Evolutionary conservation across 179 eudicot genomes (phyloP).

Genomic region (Spergularia azorica): DNA sequence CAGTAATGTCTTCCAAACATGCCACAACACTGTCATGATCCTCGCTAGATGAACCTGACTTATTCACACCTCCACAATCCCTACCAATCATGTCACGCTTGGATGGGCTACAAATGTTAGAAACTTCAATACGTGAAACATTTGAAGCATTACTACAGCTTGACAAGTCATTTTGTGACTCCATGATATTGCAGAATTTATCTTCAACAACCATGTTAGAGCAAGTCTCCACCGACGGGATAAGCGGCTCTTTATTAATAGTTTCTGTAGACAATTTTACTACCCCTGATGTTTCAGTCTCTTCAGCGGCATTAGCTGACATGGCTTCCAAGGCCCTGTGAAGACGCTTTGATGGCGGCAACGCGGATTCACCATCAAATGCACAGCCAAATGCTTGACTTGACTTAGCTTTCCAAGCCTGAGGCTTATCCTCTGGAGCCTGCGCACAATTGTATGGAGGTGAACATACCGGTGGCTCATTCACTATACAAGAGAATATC

Average conservation of each 20-base stretch:
- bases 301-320: constrained; percentile 94
- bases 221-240: constrained; percentile 22
- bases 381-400: constrained; percentile 37
- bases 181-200: constrained; percentile 27
- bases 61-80: constrained; percentile 19
- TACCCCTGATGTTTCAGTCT: constrained; percentile 36
- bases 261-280: constrained; percentile 31
- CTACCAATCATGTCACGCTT: constrained; percentile 24
- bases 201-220: constrained; percentile 27
- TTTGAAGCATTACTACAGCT: constrained; percentile 27
- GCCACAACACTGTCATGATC: constrained; percentile 22
- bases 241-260: constrained; percentile 33
- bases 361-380: constrained; percentile 86
- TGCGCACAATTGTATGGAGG: constrained; percentile 14
- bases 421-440: constrained; percentile 33
- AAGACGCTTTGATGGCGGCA: constrained; percentile 96
- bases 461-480: constrained; percentile 29
- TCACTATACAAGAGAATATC: neutral
- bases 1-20: constrained; percentile 23
- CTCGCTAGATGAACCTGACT: constrained; percentile 23
- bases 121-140: constrained; percentile 24
- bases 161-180: constrained; percentile 23
- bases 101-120: constrained; percentile 28
- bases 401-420: constrained; percentile 42
- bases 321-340: constrained; percentile 97